These are phyloP conservation scores for Misopates orontium DNA, from an alignment of 257 asterid species.

Conservation along the genomic window DNA sequence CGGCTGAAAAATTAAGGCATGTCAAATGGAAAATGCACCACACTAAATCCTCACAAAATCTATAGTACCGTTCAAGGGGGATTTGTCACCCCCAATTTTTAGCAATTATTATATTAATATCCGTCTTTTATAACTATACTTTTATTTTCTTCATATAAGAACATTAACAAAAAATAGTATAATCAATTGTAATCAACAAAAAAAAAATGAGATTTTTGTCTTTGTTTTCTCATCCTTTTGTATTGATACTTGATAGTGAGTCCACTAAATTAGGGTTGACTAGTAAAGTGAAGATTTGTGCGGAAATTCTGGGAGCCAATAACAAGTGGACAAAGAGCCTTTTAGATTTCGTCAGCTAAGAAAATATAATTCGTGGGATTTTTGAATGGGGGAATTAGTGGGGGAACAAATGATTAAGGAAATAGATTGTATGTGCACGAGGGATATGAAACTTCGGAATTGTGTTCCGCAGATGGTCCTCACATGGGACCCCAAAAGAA, in stretches of 20 bases:
- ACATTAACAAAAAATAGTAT: too few relatives aligned
- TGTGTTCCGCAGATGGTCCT: slow-evolving; percentile 52
- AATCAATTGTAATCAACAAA: too few relatives aligned
- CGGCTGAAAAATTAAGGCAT: slow-evolving; percentile 1
- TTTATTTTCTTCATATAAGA: too few relatives aligned
- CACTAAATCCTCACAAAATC: slow-evolving; percentile 20
- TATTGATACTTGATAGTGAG: slow-evolving; percentile 25
- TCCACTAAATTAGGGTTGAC: slow-evolving; percentile 21
- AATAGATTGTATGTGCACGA: slow-evolving; percentile 37
- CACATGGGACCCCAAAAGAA: slow-evolving; percentile 35
- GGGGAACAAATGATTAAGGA: slow-evolving; percentile 41
- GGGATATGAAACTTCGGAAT: slow-evolving; percentile 42
- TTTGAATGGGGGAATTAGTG: slow-evolving; percentile 37
- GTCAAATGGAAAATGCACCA: not conserved
- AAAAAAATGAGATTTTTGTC: too few relatives aligned
- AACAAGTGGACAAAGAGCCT: not conserved
- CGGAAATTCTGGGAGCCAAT: slow-evolving; percentile 22
- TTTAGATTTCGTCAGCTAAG: slow-evolving; percentile 23
- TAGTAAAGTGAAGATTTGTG: slow-evolving; percentile 1
- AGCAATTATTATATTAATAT: too few relatives aligned
- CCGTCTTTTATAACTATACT: too few relatives aligned
- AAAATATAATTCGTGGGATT: not conserved
- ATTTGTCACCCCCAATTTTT: slow-evolving; percentile 26
- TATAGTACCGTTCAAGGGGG: slow-evolving; percentile 29
- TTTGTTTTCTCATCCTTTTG: not conserved